Conservation (phyloP, 163 green algal genomes). For the Scenedesmus sp. region DNA sequence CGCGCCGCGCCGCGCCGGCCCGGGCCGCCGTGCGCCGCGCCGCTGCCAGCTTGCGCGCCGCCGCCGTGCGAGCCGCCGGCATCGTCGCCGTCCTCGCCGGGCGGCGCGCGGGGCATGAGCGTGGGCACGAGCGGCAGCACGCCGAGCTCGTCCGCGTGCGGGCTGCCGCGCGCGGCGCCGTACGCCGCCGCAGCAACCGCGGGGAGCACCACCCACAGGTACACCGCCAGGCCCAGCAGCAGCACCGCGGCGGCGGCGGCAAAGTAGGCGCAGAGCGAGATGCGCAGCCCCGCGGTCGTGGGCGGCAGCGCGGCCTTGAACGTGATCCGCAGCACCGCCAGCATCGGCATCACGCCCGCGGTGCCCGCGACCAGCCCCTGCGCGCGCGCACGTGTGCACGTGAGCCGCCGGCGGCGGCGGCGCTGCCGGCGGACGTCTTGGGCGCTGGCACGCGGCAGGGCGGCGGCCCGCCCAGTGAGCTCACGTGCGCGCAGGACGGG, state of each 20-base stretch:
- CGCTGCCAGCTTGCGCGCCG: neutral
- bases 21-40: no score
- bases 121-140: conserved; percentile 12
- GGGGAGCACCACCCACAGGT: neutral
- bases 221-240: conserved; percentile 8
- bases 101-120: neutral
- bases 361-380: neutral
- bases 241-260: neutral
- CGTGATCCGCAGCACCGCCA: conserved; percentile 15
- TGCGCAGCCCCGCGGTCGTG: neutral
- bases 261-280: conserved; percentile 2
- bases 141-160: neutral
- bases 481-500: conserved; percentile 2
- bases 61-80: neutral
- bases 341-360: conserved; percentile 14
- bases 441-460: no score
- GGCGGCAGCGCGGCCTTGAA: conserved; percentile 19
- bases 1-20: no score
- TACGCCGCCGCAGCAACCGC: neutral
- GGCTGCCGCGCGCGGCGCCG: neutral
- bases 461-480: no score
- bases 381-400: neutral
- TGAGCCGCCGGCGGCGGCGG: no score
- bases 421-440: neutral
- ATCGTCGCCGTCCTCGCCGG: neutral